These are phyloP conservation scores for Echium plantagineum DNA, from an alignment of 257 asterid species.

Conservation along the genomic window DNA sequence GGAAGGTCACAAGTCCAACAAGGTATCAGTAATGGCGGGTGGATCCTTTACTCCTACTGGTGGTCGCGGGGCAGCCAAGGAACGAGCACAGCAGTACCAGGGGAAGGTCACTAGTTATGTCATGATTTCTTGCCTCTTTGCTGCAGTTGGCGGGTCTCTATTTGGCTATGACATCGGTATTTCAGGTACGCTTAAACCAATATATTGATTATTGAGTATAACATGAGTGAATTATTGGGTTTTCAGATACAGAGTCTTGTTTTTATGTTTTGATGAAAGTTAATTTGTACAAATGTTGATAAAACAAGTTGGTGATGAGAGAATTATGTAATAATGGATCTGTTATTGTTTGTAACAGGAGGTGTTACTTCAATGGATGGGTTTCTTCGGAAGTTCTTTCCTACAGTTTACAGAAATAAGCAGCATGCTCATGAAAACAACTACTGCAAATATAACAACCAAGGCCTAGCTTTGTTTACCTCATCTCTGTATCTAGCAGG, in stretches of 20 bases:
- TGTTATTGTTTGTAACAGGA: slow-evolving; percentile 24
- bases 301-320: too few relatives aligned
- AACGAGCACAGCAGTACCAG: slow-evolving; percentile 55
- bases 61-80: slow-evolving; percentile 35
- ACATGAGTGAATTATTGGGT: too few relatives aligned
- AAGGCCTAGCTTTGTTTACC: slow-evolving; percentile 69
- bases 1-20: too few relatives aligned
- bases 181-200: slow-evolving; percentile 35
- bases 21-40: slow-evolving; percentile 37
- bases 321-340: neutral
- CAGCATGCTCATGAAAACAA: slow-evolving; percentile 52
- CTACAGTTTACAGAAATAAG: slow-evolving; percentile 39
- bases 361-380: slow-evolving; percentile 93
- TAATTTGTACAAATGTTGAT: too few relatives aligned
- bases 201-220: too few relatives aligned
- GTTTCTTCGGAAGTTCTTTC: slow-evolving; percentile 59
- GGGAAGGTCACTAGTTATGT: slow-evolving; percentile 56
- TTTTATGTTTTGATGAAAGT: too few relatives aligned
- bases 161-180: slow-evolving; percentile 80
- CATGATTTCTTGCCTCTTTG: slow-evolving; percentile 43
- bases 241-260: too few relatives aligned
- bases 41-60: slow-evolving; percentile 31
- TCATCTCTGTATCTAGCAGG: slow-evolving; percentile 81
- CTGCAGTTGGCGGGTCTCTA: slow-evolving; percentile 71
- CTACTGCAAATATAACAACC: slow-evolving; percentile 80